Percentiles rank a stretch among this genome's conserved stretches.
These are phyloP conservation scores for Candida methanosorbosa DNA, from an alignment of 805 yeast species.

Conservation along the genomic window DNA sequence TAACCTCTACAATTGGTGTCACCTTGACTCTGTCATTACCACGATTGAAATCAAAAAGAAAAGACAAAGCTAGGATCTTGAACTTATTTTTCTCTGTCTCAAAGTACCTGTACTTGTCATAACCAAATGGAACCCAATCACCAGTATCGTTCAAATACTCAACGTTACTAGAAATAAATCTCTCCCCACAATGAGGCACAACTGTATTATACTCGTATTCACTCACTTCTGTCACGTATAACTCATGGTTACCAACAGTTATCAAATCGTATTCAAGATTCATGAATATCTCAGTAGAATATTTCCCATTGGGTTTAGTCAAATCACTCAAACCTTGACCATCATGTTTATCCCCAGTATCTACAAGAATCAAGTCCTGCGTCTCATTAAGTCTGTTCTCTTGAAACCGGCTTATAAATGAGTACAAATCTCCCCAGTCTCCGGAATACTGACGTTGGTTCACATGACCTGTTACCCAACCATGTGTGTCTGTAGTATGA, in stretches of 20 bases:
- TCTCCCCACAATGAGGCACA: constrained; percentile 50
- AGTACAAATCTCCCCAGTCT: constrained; percentile 87
- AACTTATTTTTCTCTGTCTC: constrained; percentile 43
- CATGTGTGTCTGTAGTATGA: constrained; percentile 97
- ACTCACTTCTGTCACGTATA: constrained; percentile 61
- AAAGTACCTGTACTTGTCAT: constrained; percentile 52
- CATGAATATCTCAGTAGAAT: constrained; percentile 50
- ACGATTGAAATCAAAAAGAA: constrained; percentile 66
- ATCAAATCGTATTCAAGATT: constrained; percentile 64
- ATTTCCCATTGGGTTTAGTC: constrained; percentile 60
- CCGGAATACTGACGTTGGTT: constrained; percentile 71
- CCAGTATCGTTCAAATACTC: constrained; percentile 39
- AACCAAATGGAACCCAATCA: constrained; percentile 57
- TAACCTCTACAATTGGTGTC: constrained; percentile 44
- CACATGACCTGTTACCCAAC: constrained; percentile 89
- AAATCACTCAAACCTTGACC: constrained; percentile 89
- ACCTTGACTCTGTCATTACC: constrained; percentile 56
- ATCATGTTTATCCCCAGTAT: constrained; percentile 91
- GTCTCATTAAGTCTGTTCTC: constrained; percentile 20
- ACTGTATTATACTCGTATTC: constrained; percentile 54
- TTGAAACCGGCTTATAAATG: constrained; percentile 51
- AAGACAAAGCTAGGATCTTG: constrained; percentile 63
- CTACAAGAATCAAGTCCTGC: constrained; percentile 66
- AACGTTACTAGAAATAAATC: constrained; percentile 67
- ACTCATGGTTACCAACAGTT: constrained; percentile 88